A percentile compares a stretch with the other conserved stretches of the same genome.
These are phyloP conservation scores for Tricholoma sp. DNA, from an alignment of 768 basidiomycete genomes.

Conservation along the genomic window DNA sequence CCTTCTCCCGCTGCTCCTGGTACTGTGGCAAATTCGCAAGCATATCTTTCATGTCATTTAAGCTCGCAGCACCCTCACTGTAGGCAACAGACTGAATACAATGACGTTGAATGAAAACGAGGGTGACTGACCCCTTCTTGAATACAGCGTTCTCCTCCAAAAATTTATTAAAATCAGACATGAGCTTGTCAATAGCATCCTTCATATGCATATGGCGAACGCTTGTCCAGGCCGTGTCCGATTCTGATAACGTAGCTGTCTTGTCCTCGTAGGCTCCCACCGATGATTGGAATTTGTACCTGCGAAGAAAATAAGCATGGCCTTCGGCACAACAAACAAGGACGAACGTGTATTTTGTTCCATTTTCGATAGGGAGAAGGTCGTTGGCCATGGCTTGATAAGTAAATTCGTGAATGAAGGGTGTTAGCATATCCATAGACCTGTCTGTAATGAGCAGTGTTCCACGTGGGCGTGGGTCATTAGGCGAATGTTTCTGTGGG, in stretches of 20 bases:
- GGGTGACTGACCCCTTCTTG: slow-evolving; percentile 65
- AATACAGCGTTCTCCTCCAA: slow-evolving; percentile 93
- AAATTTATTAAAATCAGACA: slow-evolving; percentile 94
- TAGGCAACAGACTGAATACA: slow-evolving; percentile 3
- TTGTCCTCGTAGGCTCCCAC: slow-evolving; percentile 85
- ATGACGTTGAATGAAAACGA: slow-evolving; percentile 2
- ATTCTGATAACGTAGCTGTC: slow-evolving; percentile 77
- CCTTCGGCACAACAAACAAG: slow-evolving; percentile 1
- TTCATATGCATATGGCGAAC: slow-evolving; percentile 98
- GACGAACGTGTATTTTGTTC: slow-evolving; percentile 79
- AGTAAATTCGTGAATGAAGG: slow-evolving; percentile 94
- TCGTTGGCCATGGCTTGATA: slow-evolving; percentile 99
- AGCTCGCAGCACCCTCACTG: slow-evolving; percentile 75
- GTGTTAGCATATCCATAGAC: slow-evolving; percentile 90
- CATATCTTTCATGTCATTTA: slow-evolving; percentile 99
- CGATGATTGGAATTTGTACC: slow-evolving; percentile 92
- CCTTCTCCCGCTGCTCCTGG: slow-evolving; percentile 94
- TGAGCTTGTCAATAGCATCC: slow-evolving; percentile 95
- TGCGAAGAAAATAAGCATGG: slow-evolving; percentile 22
- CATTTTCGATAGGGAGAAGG: slow-evolving; percentile 82
- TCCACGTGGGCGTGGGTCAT: slow-evolving; percentile 57
- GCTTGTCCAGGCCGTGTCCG: slow-evolving; percentile 86
- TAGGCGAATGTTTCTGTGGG: slow-evolving; percentile 38
- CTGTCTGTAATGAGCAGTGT: slow-evolving; percentile 92
- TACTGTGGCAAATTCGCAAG: slow-evolving; percentile 91